Percentiles rank a stretch among this genome's conserved stretches.
phyloP scores from a whole-genome alignment of 2,329 filamentous ascomycete species.

The Aspergillus sp. region DNA sequence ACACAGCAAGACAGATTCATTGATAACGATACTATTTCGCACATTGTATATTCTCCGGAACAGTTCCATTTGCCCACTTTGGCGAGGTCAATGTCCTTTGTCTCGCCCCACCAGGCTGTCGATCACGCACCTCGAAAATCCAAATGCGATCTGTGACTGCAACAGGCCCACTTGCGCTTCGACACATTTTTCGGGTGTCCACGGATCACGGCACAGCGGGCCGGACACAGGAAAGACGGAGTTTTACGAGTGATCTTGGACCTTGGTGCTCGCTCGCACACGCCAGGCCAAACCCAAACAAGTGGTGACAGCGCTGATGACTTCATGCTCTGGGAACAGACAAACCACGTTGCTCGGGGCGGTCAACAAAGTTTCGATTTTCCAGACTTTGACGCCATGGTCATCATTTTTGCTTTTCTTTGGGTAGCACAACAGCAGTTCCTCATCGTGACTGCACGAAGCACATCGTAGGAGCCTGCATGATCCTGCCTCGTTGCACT shows the following conservation, averaged over 20 bases:
- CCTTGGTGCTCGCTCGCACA: background rate
- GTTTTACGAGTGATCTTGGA: background rate
- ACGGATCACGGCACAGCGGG: background rate
- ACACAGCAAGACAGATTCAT: background rate
- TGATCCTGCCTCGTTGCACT: background rate
- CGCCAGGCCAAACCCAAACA: background rate
- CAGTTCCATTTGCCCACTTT: background rate
- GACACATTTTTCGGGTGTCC: background rate
- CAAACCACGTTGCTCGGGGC: slow-evolving; percentile 2
- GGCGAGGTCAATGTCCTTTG: slow-evolving; percentile 1
- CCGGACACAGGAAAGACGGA: background rate
- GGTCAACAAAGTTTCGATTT: slow-evolving; percentile 1
- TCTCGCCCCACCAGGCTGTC: background rate
- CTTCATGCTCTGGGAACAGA: background rate
- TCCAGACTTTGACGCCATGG: background rate
- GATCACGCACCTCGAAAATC: slow-evolving; percentile 2
- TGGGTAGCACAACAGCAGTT: slow-evolving; percentile 1
- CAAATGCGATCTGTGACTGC: slow-evolving; percentile 1
- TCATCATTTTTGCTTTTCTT: background rate
- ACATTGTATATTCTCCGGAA: background rate
- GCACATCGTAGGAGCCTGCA: background rate
- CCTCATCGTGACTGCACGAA: background rate
- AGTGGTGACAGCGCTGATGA: background rate
- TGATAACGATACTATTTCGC: background rate
- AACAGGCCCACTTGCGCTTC: background rate